Evolutionary conservation across 2,329 filamentous ascomycete species (phyloP).

Genomic region (Zalaria obscura): DNA sequence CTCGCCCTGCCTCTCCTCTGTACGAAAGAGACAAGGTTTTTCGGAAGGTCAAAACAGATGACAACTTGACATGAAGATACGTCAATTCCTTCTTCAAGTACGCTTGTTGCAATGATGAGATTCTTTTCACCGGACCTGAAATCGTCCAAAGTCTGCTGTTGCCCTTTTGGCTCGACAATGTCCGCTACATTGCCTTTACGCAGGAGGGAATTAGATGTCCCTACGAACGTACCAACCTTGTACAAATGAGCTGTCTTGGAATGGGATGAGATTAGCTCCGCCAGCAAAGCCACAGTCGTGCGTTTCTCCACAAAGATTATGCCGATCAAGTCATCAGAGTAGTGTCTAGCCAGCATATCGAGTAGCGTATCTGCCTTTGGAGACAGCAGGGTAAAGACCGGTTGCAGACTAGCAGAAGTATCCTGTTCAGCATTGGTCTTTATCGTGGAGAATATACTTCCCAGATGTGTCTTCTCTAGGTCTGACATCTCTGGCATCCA

Average conservation of each 20-base stretch:
- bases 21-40: conserved; percentile 49
- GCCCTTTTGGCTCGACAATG: conserved; percentile 31
- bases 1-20: conserved; percentile 52
- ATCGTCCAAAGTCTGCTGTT: conserved; percentile 38
- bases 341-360: conserved; percentile 21
- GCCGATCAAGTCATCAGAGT: conserved; percentile 20
- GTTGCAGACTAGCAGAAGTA: neutral
- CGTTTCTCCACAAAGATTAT: conserved; percentile 34
- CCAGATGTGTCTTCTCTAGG: conserved; percentile 19
- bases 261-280: conserved; percentile 20
- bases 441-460: conserved; percentile 7
- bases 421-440: neutral
- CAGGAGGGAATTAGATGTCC: conserved; percentile 28
- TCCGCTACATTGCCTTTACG: conserved; percentile 35
- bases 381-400: neutral
- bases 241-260: conserved; percentile 12
- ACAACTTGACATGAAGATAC: conserved; percentile 50
- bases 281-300: conserved; percentile 27
- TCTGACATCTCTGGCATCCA: conserved; percentile 16
- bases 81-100: conserved; percentile 48
- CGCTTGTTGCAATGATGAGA: conserved; percentile 43
- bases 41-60: conserved; percentile 48
- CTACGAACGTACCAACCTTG: conserved; percentile 37
- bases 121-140: conserved; percentile 39
- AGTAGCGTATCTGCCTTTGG: conserved; percentile 15